phyloP scores from a whole-genome alignment of 2,329 filamentous ascomycete genomes.

The Xylaria sp. region DNA sequence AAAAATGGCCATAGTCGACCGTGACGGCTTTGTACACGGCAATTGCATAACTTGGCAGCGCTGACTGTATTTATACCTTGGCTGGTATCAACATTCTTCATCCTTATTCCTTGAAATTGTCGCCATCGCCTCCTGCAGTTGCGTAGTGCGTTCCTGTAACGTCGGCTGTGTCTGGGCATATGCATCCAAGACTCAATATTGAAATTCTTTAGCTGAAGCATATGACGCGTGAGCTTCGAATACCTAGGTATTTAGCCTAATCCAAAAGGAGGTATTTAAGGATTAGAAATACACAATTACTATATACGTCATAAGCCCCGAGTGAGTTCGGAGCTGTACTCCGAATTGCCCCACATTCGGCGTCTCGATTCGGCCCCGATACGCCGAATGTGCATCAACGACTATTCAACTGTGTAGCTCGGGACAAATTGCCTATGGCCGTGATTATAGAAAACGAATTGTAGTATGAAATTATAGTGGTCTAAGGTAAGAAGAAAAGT shows the following conservation, averaged over 20 bases:
- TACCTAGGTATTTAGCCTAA: background rate
- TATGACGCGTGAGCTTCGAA: background rate
- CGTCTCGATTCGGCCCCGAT: background rate
- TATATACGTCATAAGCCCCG: constrained; percentile 1
- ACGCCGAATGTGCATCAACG: constrained; percentile 4
- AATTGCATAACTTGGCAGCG: too few species aligned
- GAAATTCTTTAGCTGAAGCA: too few species aligned
- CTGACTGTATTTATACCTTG: too few species aligned
- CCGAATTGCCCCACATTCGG: constrained; percentile 7
- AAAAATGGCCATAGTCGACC: too few species aligned
- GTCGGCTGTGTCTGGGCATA: too few species aligned
- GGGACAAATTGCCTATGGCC: background rate
- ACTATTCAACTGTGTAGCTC: background rate
- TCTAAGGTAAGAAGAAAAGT: background rate
- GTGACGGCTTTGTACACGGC: too few species aligned
- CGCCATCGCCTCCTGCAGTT: too few species aligned
- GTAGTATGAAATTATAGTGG: background rate
- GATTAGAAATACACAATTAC: background rate
- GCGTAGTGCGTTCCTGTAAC: too few species aligned
- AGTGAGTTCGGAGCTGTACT: background rate
- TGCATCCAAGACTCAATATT: too few species aligned
- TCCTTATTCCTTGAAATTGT: too few species aligned
- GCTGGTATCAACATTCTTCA: too few species aligned
- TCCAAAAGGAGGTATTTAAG: background rate
- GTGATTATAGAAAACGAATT: background rate